Evolutionary conservation across 805 yeast species (phyloP).

Genomic region (Blastobotrys muscicola): DNA sequence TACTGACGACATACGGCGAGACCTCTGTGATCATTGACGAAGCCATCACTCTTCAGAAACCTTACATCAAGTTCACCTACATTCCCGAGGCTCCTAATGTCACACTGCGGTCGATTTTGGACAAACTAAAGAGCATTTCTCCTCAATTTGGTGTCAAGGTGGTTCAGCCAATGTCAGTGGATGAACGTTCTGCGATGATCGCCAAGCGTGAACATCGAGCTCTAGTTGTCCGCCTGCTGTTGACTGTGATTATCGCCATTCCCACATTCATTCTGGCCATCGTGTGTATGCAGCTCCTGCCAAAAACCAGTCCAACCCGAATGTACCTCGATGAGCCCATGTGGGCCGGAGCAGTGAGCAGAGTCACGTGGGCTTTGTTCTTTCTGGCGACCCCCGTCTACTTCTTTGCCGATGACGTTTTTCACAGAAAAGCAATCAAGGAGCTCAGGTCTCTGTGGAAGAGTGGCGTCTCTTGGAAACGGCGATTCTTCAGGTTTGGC

Average conservation of each 20-base stretch:
- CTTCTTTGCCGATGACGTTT: slow-evolving; percentile 63
- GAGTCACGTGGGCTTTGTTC: slow-evolving; percentile 58
- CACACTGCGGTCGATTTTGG: slow-evolving; percentile 47
- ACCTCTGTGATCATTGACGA: slow-evolving; percentile 45
- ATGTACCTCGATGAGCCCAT: slow-evolving; percentile 51
- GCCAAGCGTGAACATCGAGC: slow-evolving; percentile 40
- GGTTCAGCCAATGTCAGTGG: slow-evolving; percentile 47
- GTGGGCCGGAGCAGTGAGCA: slow-evolving; percentile 52
- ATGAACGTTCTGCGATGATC: slow-evolving; percentile 48
- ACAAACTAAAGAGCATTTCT: slow-evolving; percentile 38
- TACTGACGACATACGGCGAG: slow-evolving; percentile 44
- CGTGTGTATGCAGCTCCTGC: slow-evolving; percentile 56
- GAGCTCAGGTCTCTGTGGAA: slow-evolving; percentile 53
- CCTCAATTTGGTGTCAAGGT: slow-evolving; percentile 43
- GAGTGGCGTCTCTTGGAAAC: slow-evolving; percentile 42
- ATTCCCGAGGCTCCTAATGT: slow-evolving; percentile 45
- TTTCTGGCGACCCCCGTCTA: slow-evolving; percentile 63
- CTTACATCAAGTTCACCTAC: slow-evolving; percentile 56
- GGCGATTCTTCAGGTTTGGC: slow-evolving; percentile 59
- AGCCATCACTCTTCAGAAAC: slow-evolving; percentile 44
- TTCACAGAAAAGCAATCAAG: slow-evolving; percentile 55
- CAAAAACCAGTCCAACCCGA: slow-evolving; percentile 33
- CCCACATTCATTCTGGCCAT: slow-evolving; percentile 63
- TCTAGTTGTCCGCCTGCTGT: slow-evolving; percentile 37
- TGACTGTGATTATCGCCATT: slow-evolving; percentile 47